Evolutionary conservation across 192 early-diverging fungal genomes (phyloP).

Genomic region (Lobosporangium transversale): DNA sequence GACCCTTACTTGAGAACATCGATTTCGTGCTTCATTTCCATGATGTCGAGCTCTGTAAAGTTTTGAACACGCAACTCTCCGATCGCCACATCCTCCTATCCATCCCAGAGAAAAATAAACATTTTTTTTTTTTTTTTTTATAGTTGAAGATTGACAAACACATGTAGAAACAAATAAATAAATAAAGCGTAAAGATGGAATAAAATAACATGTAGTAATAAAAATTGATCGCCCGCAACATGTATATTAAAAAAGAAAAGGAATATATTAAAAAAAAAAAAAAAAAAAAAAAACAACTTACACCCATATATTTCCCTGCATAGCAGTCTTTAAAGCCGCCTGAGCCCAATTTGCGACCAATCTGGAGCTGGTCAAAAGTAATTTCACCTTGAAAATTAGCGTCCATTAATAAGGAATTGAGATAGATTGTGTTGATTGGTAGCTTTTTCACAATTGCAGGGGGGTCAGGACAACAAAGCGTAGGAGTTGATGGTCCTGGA

Average conservation of each 20-base stretch:
- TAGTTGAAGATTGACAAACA: background rate
- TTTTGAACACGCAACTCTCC: conserved; percentile 74
- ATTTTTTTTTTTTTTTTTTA: background rate
- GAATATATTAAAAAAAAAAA: too few species aligned
- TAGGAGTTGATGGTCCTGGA: conserved; percentile 73
- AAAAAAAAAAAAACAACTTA: too few species aligned
- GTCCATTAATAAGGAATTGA: conserved; percentile 57
- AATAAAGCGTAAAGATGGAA: background rate
- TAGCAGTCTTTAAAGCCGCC: conserved; percentile 86
- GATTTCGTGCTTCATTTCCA: conserved; percentile 81
- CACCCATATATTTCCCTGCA: conserved; percentile 69
- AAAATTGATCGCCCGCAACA: too few species aligned
- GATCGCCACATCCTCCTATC: conserved; percentile 73
- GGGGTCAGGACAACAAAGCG: conserved; percentile 45
- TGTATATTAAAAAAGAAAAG: too few species aligned
- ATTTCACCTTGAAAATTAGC: conserved; percentile 67
- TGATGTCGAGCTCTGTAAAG: conserved; percentile 74
- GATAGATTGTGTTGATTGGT: conserved; percentile 53
- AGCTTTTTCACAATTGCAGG: conserved; percentile 49
- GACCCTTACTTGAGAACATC: conserved; percentile 77
- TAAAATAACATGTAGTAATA: too few species aligned
- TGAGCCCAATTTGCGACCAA: conserved; percentile 75
- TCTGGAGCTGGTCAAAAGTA: conserved; percentile 63
- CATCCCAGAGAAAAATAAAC: background rate
- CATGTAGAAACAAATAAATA: background rate